Base-by-base conservation (phyloP, 371 early-diverging fungal genomes). In the Cokeromyces recurvatus region DNA sequence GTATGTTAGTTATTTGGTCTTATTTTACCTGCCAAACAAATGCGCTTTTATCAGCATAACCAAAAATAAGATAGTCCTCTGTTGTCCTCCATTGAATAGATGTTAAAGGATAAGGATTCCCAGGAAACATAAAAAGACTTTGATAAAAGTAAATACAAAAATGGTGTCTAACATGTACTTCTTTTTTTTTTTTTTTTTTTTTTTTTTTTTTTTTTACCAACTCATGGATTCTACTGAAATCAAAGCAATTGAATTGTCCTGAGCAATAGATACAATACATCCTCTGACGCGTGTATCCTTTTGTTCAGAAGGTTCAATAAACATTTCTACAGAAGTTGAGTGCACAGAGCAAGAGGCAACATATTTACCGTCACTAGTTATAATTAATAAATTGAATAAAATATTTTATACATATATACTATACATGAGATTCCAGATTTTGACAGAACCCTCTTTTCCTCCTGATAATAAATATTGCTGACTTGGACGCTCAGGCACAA, bases 1-100 rank as follows among this genome's bases (percentile, higher is more conserved):
- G n/a, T n/a, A n/a, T n/a, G n/a, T n/a, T n/a, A n/a, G n/a, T n/a
- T n/a, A n/a, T n/a, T n/a, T n/a, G n/a, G n/a, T n/a, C n/a, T n/a
- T n/a, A n/a, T n/a, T 51, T 37, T 62, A 84, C 86, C 85, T 88
- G 87, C 92, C 91, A 91, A 11, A 88, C 82, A 52, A 72, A 83
- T 2, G 79, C 76, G 1, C 77, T 69, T 8, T 77, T 84, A 43
- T 87, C 85, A 1, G 55, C 57, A 52, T 86, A 81, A 36, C 78
- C 81, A 32, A 88, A 67, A 5, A 86, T 66, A 19, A 90, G 34
- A 25, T 82, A 79, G 43, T 87, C 87, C 38, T 89, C 88, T 19
- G 67, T 42, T 9, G 77, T 68, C 32, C 88, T 71, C 84, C 87
- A 87, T 57, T 88, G 85, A 23, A 91, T 73, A 0, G 71, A 53